These are phyloP conservation scores for Xylaria sp. DNA, from an alignment of 2,329 filamentous ascomycete genomes.

Conservation along the genomic window DNA sequence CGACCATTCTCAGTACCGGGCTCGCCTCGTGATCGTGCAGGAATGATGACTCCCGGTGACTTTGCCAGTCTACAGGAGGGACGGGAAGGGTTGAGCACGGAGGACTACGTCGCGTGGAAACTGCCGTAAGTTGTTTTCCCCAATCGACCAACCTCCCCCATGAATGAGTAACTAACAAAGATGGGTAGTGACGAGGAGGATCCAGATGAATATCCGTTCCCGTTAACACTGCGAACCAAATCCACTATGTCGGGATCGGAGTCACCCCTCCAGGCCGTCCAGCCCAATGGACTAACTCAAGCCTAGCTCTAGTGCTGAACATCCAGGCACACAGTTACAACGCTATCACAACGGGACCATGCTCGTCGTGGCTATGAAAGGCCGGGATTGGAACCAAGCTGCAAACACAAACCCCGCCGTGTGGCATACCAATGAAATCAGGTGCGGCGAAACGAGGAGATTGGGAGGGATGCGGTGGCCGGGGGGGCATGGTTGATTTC, in stretches of 20 bases:
- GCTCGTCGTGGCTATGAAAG: background rate
- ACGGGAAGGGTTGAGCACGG: slow-evolving; percentile 89
- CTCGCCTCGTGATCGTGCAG: slow-evolving; percentile 86
- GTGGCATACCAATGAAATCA: background rate
- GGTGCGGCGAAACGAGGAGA: background rate
- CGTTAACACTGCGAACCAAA: slow-evolving; percentile 65
- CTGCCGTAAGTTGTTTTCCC: slow-evolving; percentile 78
- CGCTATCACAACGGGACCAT: background rate
- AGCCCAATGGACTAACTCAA: slow-evolving; percentile 53
- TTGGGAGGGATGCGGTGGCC: background rate
- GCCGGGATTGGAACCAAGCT: background rate
- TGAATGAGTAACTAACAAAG: slow-evolving; percentile 45
- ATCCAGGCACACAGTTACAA: background rate
- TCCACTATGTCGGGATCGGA: slow-evolving; percentile 47
- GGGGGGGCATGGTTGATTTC: slow-evolving; percentile 21
- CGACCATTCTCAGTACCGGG: slow-evolving; percentile 93
- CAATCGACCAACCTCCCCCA: background rate
- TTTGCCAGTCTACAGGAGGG: slow-evolving; percentile 97
- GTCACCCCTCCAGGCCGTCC: slow-evolving; percentile 55
- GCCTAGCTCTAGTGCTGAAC: background rate
- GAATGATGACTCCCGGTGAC: slow-evolving; percentile 99
- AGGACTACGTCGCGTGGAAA: slow-evolving; percentile 99
- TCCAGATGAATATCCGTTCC: slow-evolving; percentile 74
- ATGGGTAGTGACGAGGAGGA: slow-evolving; percentile 86
- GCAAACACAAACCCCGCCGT: background rate